Evolutionary conservation across 176 grass and related monocot species (phyloP).

Genomic region (Zoysia pacifica): DNA sequence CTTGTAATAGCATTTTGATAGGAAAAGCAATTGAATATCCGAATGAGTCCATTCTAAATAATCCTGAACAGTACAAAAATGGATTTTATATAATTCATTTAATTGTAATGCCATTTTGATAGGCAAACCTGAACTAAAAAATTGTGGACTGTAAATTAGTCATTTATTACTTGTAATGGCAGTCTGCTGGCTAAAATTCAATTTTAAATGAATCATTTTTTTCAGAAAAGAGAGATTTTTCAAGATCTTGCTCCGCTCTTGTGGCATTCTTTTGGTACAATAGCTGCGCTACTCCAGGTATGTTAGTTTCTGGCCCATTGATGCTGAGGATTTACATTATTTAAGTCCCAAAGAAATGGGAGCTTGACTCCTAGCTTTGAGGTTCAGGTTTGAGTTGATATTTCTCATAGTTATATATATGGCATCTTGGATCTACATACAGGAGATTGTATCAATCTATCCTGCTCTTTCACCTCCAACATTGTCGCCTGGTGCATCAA

Average conservation of each 20-base stretch:
- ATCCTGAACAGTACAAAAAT: not conserved
- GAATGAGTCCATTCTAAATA: not conserved
- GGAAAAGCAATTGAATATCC: not conserved
- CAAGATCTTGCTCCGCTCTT: constrained; percentile 90
- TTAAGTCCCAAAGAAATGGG: not conserved
- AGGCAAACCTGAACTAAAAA: not conserved
- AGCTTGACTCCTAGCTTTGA: not conserved
- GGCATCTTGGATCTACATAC: constrained; percentile 33
- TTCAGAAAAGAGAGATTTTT: constrained; percentile 83
- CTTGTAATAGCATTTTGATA: constrained; percentile 13
- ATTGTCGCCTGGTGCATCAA: constrained; percentile 80
- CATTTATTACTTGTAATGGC: constrained; percentile 7
- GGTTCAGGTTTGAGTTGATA: not conserved
- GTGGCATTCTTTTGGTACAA: constrained; percentile 94
- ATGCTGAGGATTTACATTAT: constrained; percentile 10
- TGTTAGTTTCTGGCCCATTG: not conserved
- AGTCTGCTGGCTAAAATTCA: not conserved
- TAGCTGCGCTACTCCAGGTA: constrained; percentile 91
- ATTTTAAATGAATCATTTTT: not conserved
- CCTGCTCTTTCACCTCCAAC: constrained; percentile 89
- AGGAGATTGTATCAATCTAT: constrained; percentile 98
- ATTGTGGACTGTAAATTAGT: not conserved
- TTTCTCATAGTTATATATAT: constrained; percentile 20
- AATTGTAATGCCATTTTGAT: not conserved
- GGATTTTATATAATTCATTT: not conserved